These are phyloP conservation scores for Jasminum sambac DNA, from an alignment of 257 asterid species.

Conservation along the genomic window DNA sequence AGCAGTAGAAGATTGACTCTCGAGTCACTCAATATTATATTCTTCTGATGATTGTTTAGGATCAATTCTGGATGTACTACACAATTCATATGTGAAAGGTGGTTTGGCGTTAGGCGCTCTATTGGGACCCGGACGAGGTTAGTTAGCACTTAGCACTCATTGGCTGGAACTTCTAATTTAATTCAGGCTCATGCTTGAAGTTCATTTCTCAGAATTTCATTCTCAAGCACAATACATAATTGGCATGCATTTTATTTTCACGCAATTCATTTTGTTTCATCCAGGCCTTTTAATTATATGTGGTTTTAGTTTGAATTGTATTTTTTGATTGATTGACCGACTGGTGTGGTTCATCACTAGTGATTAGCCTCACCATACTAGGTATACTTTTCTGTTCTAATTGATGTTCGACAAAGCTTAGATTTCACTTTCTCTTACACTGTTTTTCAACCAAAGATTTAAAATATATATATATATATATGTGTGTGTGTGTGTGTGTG, in stretches of 20 bases:
- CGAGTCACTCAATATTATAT: background rate
- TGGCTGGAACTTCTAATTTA: slow-evolving; percentile 13
- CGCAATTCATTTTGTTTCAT: background rate
- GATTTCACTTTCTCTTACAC: too few species aligned
- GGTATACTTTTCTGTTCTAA: too few species aligned
- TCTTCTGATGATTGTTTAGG: slow-evolving; percentile 39
- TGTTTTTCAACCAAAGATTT: too few species aligned
- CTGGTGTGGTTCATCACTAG: too few species aligned
- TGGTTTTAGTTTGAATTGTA: background rate
- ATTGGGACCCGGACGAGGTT: slow-evolving; percentile 98
- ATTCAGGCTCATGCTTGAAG: background rate
- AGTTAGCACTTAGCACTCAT: slow-evolving; percentile 24
- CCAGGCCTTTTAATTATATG: background rate
- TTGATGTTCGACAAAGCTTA: too few species aligned
- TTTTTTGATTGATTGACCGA: too few species aligned
- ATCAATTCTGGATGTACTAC: slow-evolving; percentile 65
- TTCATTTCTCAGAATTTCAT: background rate
- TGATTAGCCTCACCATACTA: too few species aligned
- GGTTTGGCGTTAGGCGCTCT: slow-evolving; percentile 87
- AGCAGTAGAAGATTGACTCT: background rate
- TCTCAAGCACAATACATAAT: background rate
- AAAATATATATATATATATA: too few species aligned
- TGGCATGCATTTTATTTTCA: background rate
- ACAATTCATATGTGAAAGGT: slow-evolving; percentile 84
- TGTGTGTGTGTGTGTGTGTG: too few species aligned